Conservation (phyloP, 1,284 basidiomycete species). For the Ceratobasidium sp. region DNA sequence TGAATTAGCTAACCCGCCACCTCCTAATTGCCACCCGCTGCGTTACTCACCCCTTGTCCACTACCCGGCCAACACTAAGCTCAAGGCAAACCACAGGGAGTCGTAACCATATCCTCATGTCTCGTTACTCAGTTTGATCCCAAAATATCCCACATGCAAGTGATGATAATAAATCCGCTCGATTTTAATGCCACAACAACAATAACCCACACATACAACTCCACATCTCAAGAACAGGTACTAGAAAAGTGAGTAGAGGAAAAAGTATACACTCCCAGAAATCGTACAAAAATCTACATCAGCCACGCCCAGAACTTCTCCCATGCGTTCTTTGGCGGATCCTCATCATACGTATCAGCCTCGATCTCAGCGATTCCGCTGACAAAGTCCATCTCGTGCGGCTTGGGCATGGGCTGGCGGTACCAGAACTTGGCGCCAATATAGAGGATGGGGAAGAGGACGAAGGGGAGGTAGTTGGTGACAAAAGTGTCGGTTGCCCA, state of each 20-base stretch:
- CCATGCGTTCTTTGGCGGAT: conserved; percentile 70
- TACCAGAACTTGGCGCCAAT: conserved; percentile 64
- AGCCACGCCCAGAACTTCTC: conserved; percentile 80
- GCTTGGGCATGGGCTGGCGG: conserved; percentile 59
- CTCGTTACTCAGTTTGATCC: too few relatives aligned
- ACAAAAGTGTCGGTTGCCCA: conserved; percentile 73
- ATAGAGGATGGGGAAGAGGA: conserved; percentile 82
- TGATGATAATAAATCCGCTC: too few relatives aligned
- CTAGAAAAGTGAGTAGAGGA: neutral
- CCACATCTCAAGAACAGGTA: neutral
- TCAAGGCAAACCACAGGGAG: too few relatives aligned
- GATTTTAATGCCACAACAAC: too few relatives aligned
- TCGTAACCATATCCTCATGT: too few relatives aligned
- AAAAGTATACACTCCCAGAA: conserved; percentile 6
- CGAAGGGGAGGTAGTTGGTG: conserved; percentile 81
- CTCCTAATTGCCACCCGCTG: too few relatives aligned
- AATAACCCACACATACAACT: too few relatives aligned
- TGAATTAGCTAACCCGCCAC: too few relatives aligned
- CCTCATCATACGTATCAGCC: conserved; percentile 65
- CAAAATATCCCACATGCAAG: too few relatives aligned
- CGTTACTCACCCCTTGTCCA: too few relatives aligned
- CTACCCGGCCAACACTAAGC: too few relatives aligned
- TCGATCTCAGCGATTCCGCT: conserved; percentile 72
- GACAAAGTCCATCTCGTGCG: conserved; percentile 82
- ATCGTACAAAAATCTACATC: conserved; percentile 54